Percentiles rank a stretch among this genome's conserved stretches.
phyloP scores from a whole-genome alignment of 352 stramenopile genomes.

The Phytopythium cucurbitacearum region DNA sequence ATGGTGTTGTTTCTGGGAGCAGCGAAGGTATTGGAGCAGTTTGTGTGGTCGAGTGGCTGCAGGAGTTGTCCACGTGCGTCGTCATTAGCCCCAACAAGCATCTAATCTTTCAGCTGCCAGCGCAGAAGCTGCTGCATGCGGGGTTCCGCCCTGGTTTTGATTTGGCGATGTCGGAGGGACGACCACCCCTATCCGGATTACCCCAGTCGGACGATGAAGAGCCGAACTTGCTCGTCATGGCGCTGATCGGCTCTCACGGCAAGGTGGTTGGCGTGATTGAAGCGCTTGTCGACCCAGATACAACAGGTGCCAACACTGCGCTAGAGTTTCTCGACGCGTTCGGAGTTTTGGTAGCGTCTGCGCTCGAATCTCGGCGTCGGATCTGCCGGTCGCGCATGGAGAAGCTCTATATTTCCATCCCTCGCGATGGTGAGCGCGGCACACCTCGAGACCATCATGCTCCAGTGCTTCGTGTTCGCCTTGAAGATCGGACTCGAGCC shows the following conservation, averaged over 20 bases:
- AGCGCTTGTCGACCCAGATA: constrained; percentile 6
- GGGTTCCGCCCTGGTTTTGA: constrained; percentile 9
- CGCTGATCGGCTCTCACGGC: constrained; percentile 4
- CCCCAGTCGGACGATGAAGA: not conserved
- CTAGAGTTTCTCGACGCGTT: constrained; percentile 17
- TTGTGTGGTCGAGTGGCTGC: constrained; percentile 1
- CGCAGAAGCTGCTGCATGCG: constrained; percentile 1
- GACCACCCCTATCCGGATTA: not conserved
- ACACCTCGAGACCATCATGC: not conserved
- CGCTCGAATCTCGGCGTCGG: constrained; percentile 8
- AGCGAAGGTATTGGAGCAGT: not conserved
- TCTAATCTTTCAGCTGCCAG: constrained; percentile 11
- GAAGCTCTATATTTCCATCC: constrained; percentile 6
- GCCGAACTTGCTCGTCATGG: constrained; percentile 13
- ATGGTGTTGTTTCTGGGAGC: too few relatives aligned
- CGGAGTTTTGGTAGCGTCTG: constrained; percentile 10
- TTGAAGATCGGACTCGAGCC: not conserved
- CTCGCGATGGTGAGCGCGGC: not conserved
- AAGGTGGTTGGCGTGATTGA: constrained; percentile 11
- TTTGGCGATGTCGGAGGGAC: constrained; percentile 2
- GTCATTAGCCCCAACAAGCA: constrained; percentile 11
- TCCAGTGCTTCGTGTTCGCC: constrained; percentile 5
- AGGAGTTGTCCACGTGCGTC: constrained; percentile 1
- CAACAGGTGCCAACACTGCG: not conserved
- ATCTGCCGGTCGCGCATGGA: constrained; percentile 11